phyloP scores from a whole-genome alignment of 2,329 filamentous ascomycete species.

The Madurella mycetomatis region DNA sequence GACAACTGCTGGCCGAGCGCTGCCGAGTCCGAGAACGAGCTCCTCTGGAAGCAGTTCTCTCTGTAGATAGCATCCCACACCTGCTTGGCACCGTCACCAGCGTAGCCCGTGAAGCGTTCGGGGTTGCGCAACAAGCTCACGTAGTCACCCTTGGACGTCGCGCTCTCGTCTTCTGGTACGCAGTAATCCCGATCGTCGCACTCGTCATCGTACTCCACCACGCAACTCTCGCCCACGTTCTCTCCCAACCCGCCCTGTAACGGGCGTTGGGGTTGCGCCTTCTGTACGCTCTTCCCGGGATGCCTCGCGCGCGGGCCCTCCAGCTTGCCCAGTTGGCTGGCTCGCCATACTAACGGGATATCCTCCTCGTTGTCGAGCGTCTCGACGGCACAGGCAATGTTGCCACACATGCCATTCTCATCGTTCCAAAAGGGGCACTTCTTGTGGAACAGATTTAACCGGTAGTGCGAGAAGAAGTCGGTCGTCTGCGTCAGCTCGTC shows the following conservation, averaged over 20 bases:
- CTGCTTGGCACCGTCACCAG: constrained; percentile 76
- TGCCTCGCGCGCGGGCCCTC: constrained; percentile 89
- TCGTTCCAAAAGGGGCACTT: constrained; percentile 96
- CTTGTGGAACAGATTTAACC: constrained; percentile 90
- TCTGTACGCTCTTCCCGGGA: constrained; percentile 69
- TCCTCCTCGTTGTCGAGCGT: constrained; percentile 94
- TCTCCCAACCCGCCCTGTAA: constrained; percentile 80
- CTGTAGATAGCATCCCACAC: constrained; percentile 97
- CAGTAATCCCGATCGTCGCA: constrained; percentile 97
- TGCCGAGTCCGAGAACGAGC: constrained; percentile 58
- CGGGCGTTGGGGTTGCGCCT: constrained; percentile 66
- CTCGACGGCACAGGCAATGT: constrained; percentile 92
- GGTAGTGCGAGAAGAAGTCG: constrained; percentile 98
- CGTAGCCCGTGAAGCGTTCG: constrained; percentile 92
- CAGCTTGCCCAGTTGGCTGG: constrained; percentile 85
- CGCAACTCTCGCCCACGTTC: constrained; percentile 87
- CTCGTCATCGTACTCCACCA: constrained; percentile 95
- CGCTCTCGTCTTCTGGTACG: constrained; percentile 88
- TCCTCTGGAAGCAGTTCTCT: constrained; percentile 87
- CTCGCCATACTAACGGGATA: constrained; percentile 85
- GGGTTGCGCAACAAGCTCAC: constrained; percentile 91
- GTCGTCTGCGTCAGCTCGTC: constrained; percentile 78
- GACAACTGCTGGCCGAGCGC: constrained; percentile 45
- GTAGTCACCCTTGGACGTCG: constrained; percentile 85
- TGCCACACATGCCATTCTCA: constrained; percentile 89